Base-by-base conservation (phyloP, 441 rosid species). In the Adansonia grandidieri region DNA sequence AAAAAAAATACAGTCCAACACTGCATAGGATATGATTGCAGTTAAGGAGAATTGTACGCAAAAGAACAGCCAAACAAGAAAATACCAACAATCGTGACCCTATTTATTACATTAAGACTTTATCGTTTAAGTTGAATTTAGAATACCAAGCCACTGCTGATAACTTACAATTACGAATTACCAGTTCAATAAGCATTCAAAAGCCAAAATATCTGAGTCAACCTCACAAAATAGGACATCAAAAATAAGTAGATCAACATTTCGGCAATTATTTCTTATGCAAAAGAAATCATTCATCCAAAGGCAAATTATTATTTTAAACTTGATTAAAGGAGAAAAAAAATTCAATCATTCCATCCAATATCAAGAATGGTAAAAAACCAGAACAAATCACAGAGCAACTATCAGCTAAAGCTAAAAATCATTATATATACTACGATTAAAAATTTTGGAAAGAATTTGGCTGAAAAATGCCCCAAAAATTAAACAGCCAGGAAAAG, bases 381-480 rank as follows among this genome's bases (percentile, higher is more conserved):
- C 42, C 44, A 70, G 58, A 69, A 42, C n/a, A 72, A 72, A 72
- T 54, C 48, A 37, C 17, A 72, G 28, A 54, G 28, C 48, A 15
- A 24, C 28, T 54, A 54, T 56, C 75, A 54, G 75, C 47, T 71
- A n/a, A 53, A 71, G 40, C 75, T n/a, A 42, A 71, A 32, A 71
- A 67, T 4, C 28, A 47, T 37, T 37, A 37, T 7, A 24, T 51
- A 51, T 10, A 51, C n/a, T 51, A 4, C 13, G 15, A 51, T 51
- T 51, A 51, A 50, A 17, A 4, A 67, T 56, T 11, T 51, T 37
- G 40, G 5, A 2, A 45, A 56, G 3, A 6, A 8, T 9, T 10
- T 6, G 11, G 44, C 8, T 13, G 22, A 22, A 37, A 47, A 6
- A 47, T 15, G 6, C 0, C 53, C 65, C 24, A 17, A 64, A 22